These are phyloP conservation scores for Hemerocallis citrina DNA, from an alignment of 106 monocot genomes.

Conservation along the genomic window DNA sequence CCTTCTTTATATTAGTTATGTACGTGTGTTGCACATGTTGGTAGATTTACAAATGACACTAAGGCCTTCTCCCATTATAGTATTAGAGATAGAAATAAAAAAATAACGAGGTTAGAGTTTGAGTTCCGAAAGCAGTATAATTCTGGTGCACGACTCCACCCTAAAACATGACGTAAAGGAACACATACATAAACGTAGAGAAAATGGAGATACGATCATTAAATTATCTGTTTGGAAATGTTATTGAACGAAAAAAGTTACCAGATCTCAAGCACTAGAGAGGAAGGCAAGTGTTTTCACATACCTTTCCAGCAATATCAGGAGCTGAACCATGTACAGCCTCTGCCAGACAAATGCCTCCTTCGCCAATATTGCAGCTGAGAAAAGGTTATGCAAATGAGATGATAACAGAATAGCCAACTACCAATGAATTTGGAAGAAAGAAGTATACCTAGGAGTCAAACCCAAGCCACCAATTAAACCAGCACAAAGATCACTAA, in stretches of 20 bases:
- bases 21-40: too few relatives aligned
- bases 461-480: slow-evolving; percentile 94
- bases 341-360: slow-evolving; percentile 83
- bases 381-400: background rate
- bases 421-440: background rate
- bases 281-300: background rate
- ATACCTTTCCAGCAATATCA: slow-evolving; percentile 92
- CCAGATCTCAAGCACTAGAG: background rate
- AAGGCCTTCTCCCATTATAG: too few relatives aligned
- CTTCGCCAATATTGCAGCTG: slow-evolving; percentile 97
- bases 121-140: too few relatives aligned
- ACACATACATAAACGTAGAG: too few relatives aligned
- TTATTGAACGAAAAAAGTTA: too few relatives aligned
- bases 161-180: too few relatives aligned
- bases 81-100: too few relatives aligned
- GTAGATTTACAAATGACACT: too few relatives aligned
- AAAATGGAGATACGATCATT: too few relatives aligned
- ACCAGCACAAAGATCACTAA: slow-evolving; percentile 97
- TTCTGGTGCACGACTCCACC: too few relatives aligned
- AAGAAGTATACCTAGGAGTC: slow-evolving; percentile 67
- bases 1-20: too few relatives aligned
- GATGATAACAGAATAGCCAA: slow-evolving; percentile 11
- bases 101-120: slow-evolving; percentile 1
- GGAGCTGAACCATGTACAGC: slow-evolving; percentile 98
- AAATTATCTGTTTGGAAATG: too few relatives aligned